Conservation (phyloP, 805 yeast species). For the Candida awuae region DNA sequence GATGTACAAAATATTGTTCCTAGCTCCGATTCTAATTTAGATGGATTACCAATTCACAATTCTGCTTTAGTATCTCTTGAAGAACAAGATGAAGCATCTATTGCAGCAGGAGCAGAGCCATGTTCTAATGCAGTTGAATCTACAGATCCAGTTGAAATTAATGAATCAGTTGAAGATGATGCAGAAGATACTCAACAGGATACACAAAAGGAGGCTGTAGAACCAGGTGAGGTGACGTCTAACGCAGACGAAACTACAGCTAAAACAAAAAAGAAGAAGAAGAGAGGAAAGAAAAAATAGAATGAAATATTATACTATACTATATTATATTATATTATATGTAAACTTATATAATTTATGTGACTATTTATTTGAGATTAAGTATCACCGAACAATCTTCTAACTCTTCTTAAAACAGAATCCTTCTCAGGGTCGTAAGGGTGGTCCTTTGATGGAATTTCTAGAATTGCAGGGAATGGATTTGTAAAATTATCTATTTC, state of each 20-base stretch:
- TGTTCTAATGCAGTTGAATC: conserved; percentile 5
- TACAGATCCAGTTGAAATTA: conserved; percentile 9
- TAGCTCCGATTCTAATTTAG: too few relatives aligned
- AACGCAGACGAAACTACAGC: background rate
- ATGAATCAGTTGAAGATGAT: conserved; percentile 3
- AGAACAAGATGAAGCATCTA: background rate
- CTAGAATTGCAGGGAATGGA: conserved; percentile 94
- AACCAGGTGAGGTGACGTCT: background rate
- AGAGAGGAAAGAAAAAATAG: conserved; percentile 28
- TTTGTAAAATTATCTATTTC: conserved; percentile 75
- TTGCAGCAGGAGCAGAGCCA: background rate
- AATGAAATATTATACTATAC: background rate
- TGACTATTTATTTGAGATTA: conserved; percentile 3
- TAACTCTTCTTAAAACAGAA: conserved; percentile 86
- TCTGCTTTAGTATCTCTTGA: background rate
- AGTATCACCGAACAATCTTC: conserved; percentile 84
- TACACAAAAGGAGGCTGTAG: background rate
- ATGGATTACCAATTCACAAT: too few relatives aligned
- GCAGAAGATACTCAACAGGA: conserved; percentile 3
- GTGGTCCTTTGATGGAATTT: conserved; percentile 96
- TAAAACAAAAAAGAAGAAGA: background rate
- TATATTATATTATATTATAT: background rate
- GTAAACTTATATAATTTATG: background rate
- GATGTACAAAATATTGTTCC: too few relatives aligned
- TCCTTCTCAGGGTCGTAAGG: conserved; percentile 99